phyloP scores from a whole-genome alignment of 345 rosid species.

The Gossypium sturtianum region DNA sequence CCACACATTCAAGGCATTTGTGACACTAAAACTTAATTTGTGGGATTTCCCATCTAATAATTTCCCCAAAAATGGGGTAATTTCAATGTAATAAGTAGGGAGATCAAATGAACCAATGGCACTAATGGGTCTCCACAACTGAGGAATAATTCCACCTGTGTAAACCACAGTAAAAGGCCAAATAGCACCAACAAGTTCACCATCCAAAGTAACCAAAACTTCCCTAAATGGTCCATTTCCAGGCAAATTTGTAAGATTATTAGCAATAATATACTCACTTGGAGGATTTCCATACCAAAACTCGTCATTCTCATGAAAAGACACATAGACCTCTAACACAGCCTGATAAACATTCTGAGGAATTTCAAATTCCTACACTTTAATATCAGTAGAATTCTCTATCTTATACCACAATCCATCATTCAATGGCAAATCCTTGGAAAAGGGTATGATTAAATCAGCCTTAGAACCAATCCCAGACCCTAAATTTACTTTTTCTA shows the following conservation, averaged over 20 bases:
- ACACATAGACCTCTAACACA: background rate
- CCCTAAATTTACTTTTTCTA: constrained; percentile 11
- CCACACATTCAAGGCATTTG: constrained; percentile 81
- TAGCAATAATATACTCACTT: constrained; percentile 56
- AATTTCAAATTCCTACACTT: background rate
- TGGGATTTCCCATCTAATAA: constrained; percentile 65
- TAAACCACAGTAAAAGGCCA: constrained; percentile 90
- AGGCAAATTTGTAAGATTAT: constrained; percentile 34
- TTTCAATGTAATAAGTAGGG: constrained; percentile 74
- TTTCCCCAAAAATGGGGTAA: constrained; percentile 58
- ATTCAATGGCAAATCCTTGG: constrained; percentile 48
- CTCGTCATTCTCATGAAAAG: constrained; percentile 47
- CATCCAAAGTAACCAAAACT: constrained; percentile 69
- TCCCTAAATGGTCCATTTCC: constrained; percentile 95
- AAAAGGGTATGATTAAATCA: constrained; percentile 72
- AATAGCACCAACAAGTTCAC: constrained; percentile 49
- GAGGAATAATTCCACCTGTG: constrained; percentile 77
- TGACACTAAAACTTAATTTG: constrained; percentile 54
- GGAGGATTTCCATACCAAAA: constrained; percentile 73
- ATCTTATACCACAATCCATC: constrained; percentile 38
- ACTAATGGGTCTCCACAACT: constrained; percentile 76
- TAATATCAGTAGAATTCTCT: background rate
- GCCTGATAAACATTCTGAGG: background rate
- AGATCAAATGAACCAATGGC: constrained; percentile 81
- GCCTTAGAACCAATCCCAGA: constrained; percentile 42